phyloP scores from a whole-genome alignment of 2,329 filamentous ascomycete genomes.

The Paecilomyces sp. region DNA sequence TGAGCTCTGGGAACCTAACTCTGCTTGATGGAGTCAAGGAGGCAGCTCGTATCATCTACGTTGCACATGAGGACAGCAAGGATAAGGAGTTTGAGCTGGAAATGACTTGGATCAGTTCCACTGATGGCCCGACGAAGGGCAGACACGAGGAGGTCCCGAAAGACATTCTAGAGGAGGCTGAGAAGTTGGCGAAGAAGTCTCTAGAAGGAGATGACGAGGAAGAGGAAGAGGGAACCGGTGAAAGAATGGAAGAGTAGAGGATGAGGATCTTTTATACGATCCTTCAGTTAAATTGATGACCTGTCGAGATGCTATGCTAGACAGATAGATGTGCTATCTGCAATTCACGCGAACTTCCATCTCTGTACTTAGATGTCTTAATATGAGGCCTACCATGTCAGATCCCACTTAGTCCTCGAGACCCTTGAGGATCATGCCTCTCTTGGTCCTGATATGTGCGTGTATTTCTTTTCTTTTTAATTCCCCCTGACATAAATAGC shows the following conservation, averaged over 20 bases:
- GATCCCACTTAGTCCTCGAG: no score
- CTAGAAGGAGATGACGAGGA: slow-evolving; percentile 79
- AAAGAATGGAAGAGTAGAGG: slow-evolving; percentile 83
- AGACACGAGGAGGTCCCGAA: slow-evolving; percentile 89
- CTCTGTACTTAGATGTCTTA: no score
- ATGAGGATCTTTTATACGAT: not conserved
- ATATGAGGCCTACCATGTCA: no score
- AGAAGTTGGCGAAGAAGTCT: slow-evolving; percentile 83
- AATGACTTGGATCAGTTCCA: slow-evolving; percentile 93
- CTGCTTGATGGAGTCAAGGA: slow-evolving; percentile 88
- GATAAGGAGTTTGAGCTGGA: slow-evolving; percentile 99
- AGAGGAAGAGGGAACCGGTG: slow-evolving; percentile 60
- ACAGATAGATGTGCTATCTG: not conserved
- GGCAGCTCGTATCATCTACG: slow-evolving; percentile 92
- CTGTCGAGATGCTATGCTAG: not conserved
- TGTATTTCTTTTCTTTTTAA: not conserved
- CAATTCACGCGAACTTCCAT: no score
- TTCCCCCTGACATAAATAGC: not conserved
- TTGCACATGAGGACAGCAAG: slow-evolving; percentile 97
- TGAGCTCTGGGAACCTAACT: slow-evolving; percentile 67
- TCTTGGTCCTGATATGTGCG: not conserved
- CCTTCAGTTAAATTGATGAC: slow-evolving; percentile 5
- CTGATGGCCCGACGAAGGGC: slow-evolving; percentile 83
- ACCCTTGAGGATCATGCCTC: not conserved
- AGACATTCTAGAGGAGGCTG: slow-evolving; percentile 82